Percentiles rank a stretch among this genome's conserved stretches.
Evolutionary conservation across 371 early-diverging fungal genomes (phyloP).

Genomic region (Pancytospora philotis): DNA sequence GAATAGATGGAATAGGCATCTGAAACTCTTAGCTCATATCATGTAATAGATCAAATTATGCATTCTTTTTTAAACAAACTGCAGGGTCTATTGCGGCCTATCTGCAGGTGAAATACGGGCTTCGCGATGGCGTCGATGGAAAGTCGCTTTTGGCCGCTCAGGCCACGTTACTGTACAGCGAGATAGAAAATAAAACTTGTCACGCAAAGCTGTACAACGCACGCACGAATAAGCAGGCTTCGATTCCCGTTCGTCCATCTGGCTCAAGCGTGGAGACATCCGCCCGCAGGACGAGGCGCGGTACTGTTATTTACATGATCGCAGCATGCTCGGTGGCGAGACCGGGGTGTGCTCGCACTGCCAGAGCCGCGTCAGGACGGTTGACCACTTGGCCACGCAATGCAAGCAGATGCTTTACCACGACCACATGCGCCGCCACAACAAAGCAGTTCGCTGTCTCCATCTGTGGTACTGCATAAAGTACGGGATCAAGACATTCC

Average conservation of each 20-base stretch:
- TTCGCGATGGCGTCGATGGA: no score
- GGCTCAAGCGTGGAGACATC: slow-evolving; percentile 5
- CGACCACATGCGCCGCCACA: slow-evolving; percentile 3
- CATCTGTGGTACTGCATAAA: background rate
- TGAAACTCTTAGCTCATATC: no score
- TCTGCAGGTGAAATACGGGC: no score
- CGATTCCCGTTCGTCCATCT: background rate
- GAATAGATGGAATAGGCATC: no score
- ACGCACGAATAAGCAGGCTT: background rate
- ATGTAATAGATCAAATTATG: no score
- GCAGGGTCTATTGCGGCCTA: no score
- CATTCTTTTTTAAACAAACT: no score
- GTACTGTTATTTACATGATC: background rate
- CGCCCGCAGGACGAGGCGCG: background rate
- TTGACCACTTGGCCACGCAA: slow-evolving; percentile 7
- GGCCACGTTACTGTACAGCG: background rate
- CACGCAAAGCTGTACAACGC: background rate
- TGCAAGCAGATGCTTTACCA: slow-evolving; percentile 7
- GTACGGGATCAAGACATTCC: background rate
- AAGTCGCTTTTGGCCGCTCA: no score
- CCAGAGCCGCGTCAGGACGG: background rate
- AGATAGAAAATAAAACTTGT: background rate
- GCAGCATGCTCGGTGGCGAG: background rate
- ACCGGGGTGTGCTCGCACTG: background rate
- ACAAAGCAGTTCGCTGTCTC: background rate